phyloP scores from a whole-genome alignment of 75 land plant species.

The Isoetes taiwanensis region DNA sequence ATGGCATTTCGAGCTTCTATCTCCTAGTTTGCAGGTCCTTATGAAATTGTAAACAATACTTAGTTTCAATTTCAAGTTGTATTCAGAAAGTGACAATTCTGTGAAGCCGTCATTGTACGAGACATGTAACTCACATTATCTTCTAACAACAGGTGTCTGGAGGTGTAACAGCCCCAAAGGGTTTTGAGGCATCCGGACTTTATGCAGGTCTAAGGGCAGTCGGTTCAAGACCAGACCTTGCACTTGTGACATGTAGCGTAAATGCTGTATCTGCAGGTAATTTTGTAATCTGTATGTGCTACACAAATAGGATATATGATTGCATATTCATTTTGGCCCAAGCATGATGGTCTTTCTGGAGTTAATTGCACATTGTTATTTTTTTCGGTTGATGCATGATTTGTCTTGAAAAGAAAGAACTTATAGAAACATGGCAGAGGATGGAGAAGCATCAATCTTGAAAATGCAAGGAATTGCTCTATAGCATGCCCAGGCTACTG shows the following conservation, averaged over 20 bases:
- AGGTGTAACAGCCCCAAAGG: slow-evolving; percentile 86
- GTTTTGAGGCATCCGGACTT: slow-evolving; percentile 79
- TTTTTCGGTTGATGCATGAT: neutral
- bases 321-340: too few species aligned
- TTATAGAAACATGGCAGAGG: neutral
- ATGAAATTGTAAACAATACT: neutral
- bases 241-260: slow-evolving; percentile 75
- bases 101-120: neutral
- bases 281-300: neutral
- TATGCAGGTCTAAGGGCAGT: slow-evolving; percentile 72
- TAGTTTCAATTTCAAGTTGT: neutral
- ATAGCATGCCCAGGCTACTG: too few species aligned
- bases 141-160: slow-evolving; percentile 50
- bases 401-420: neutral
- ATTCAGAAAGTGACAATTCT: neutral
- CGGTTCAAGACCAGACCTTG: slow-evolving; percentile 84
- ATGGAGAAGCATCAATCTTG: neutral
- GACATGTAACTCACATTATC: neutral
- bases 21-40: neutral
- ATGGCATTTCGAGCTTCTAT: neutral
- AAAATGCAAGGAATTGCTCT: too few species aligned
- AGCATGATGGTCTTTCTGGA: neutral
- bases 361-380: neutral
- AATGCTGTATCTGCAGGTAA: slow-evolving; percentile 82
- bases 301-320: neutral